Conservation (phyloP, 2,329 filamentous ascomycete genomes). For the Madurella mycetomatis region DNA sequence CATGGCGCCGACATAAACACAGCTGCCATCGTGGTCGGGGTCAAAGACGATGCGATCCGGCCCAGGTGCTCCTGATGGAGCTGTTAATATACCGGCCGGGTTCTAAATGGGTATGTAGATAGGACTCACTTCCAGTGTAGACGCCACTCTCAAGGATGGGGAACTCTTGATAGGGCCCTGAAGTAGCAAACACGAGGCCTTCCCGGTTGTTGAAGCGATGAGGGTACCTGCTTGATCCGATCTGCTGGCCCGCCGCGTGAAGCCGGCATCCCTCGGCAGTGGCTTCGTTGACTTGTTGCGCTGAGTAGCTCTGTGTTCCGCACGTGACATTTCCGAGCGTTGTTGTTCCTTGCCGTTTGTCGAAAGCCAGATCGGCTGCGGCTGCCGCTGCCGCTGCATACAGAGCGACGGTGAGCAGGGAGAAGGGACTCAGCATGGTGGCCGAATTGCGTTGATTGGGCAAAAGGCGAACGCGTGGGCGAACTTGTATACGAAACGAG, state of each 20-base stretch:
- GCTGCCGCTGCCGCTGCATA: constrained; percentile 4
- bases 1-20: constrained; percentile 21
- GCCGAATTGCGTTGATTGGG: neutral
- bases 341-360: constrained; percentile 13
- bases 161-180: constrained; percentile 22
- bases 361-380: neutral
- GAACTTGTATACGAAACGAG: too few species aligned
- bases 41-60: constrained; percentile 20
- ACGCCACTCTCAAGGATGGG: constrained; percentile 16
- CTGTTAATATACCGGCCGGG: neutral
- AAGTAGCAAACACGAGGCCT: constrained; percentile 12
- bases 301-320: constrained; percentile 15
- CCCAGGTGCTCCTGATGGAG: constrained; percentile 14
- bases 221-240: constrained; percentile 22
- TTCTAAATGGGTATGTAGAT: too few species aligned
- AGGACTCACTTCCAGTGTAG: constrained; percentile 16
- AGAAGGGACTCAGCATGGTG: constrained; percentile 11
- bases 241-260: constrained; percentile 8
- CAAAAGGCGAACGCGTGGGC: neutral
- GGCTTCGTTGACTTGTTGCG: constrained; percentile 18
- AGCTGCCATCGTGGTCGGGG: constrained; percentile 9
- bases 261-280: constrained; percentile 20
- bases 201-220: constrained; percentile 25
- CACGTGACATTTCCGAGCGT: constrained; percentile 10
- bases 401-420: constrained; percentile 10